phyloP scores from a whole-genome alignment of 176 grass and related monocot genomes.

The Tillandsia leiboldiana region DNA sequence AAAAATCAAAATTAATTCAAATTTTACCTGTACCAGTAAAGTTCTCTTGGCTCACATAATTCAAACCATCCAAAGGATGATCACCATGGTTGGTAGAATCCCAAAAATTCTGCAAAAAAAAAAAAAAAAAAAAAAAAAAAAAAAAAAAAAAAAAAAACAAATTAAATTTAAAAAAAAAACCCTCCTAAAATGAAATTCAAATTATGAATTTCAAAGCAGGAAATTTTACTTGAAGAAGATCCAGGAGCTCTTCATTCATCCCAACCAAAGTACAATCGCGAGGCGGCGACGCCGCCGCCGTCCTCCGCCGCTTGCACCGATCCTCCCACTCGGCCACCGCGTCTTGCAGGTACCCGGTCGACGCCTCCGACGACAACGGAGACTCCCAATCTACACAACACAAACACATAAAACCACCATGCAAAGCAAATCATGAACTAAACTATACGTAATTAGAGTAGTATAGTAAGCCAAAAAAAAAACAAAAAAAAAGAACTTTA shows the following conservation, averaged over 20 bases:
- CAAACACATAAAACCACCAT: background rate
- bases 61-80: slow-evolving; percentile 13
- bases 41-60: background rate
- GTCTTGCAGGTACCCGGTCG: slow-evolving; percentile 51
- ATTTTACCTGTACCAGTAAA: slow-evolving; percentile 7
- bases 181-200: background rate
- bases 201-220: background rate
- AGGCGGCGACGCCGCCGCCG: background rate
- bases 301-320: slow-evolving; percentile 18
- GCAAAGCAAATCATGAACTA: too few species aligned
- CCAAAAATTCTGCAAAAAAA: slow-evolving; percentile 58
- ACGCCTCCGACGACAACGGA: slow-evolving; percentile 38
- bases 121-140: background rate
- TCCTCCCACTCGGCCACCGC: slow-evolving; percentile 32
- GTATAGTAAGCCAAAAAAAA: too few species aligned
- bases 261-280: background rate
- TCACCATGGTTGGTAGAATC: slow-evolving; percentile 38
- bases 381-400: slow-evolving; percentile 22
- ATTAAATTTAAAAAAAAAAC: background rate
- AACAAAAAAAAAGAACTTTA: background rate
- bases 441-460: too few species aligned
- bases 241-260: slow-evolving; percentile 34
- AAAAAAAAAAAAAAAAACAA: too few species aligned
- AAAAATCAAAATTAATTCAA: background rate
- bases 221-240: slow-evolving; percentile 46